These are phyloP conservation scores for Reticulascus tulasneorum DNA, from an alignment of 2,329 filamentous ascomycete genomes.

Conservation along the genomic window DNA sequence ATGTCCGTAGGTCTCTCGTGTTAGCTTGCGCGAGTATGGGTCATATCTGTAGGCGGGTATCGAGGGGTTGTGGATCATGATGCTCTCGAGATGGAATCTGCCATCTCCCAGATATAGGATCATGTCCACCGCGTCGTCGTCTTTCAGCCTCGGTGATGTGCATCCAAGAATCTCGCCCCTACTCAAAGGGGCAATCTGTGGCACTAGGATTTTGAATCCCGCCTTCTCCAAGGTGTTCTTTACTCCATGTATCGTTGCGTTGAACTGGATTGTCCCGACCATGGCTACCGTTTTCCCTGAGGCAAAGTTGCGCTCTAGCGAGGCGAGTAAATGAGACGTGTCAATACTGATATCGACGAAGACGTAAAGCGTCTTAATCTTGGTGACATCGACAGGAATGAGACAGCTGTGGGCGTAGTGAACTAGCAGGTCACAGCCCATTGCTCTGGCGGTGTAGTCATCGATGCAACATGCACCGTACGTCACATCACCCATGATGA, in stretches of 20 bases:
- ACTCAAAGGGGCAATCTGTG: conserved; percentile 87
- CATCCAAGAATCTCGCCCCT: conserved; percentile 98
- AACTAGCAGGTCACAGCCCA: conserved; percentile 90
- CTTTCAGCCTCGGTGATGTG: conserved; percentile 72
- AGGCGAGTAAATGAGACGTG: conserved; percentile 78
- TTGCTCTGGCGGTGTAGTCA: conserved; percentile 90
- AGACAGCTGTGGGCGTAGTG: conserved; percentile 97
- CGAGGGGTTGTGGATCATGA: conserved; percentile 96
- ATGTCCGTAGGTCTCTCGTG: conserved; percentile 87
- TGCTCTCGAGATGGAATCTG: conserved; percentile 92
- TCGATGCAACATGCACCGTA: conserved; percentile 99
- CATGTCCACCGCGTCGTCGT: conserved; percentile 62
- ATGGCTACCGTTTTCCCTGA: conserved; percentile 83
- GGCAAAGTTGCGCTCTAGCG: conserved; percentile 83
- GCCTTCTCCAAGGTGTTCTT: conserved; percentile 72
- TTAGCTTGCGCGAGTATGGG: conserved; percentile 88
- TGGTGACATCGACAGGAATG: conserved; percentile 92
- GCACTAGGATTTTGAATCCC: conserved; percentile 81
- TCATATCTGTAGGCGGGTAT: conserved; percentile 95
- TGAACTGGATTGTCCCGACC: conserved; percentile 98
- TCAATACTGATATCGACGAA: conserved; percentile 99
- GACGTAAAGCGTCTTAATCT: conserved; percentile 95
- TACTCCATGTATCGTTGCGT: conserved; percentile 89
- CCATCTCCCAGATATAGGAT: conserved; percentile 90
- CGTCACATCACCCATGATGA: conserved; percentile 99